phyloP scores from a whole-genome alignment of 306 rosid species.

The Castanopsis chinensis region DNA sequence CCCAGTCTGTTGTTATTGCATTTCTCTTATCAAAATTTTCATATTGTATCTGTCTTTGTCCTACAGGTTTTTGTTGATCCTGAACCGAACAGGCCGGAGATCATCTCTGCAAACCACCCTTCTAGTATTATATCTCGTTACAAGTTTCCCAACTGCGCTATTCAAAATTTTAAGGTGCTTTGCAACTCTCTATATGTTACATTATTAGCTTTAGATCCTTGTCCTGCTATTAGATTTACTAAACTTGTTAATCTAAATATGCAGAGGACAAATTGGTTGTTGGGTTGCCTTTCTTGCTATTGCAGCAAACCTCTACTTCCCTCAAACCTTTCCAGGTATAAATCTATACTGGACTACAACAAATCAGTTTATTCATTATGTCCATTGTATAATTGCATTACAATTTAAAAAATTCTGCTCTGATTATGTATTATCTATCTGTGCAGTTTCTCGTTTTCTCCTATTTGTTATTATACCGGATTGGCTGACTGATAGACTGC shows the following conservation, averaged over 20 bases:
- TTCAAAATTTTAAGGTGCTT: slow-evolving; percentile 42
- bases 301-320: slow-evolving; percentile 33
- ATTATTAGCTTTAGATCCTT: neutral
- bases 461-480: slow-evolving; percentile 38
- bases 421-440: neutral
- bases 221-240: neutral
- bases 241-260: neutral
- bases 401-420: neutral
- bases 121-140: slow-evolving; percentile 33
- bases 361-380: neutral
- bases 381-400: neutral
- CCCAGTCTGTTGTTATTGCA: neutral
- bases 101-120: slow-evolving; percentile 35
- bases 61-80: slow-evolving; percentile 38
- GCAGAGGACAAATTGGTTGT: slow-evolving; percentile 47
- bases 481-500: slow-evolving; percentile 38
- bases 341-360: neutral
- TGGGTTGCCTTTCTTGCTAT: slow-evolving; percentile 49
- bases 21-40: neutral
- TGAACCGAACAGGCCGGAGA: slow-evolving; percentile 36
- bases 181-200: neutral
- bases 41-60: neutral
- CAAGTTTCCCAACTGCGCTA: slow-evolving; percentile 38
- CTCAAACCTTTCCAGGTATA: slow-evolving; percentile 38
- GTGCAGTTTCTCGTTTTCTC: slow-evolving; percentile 45